Conservation (phyloP, 257 asterid species). For the Catharanthus roseus region DNA sequence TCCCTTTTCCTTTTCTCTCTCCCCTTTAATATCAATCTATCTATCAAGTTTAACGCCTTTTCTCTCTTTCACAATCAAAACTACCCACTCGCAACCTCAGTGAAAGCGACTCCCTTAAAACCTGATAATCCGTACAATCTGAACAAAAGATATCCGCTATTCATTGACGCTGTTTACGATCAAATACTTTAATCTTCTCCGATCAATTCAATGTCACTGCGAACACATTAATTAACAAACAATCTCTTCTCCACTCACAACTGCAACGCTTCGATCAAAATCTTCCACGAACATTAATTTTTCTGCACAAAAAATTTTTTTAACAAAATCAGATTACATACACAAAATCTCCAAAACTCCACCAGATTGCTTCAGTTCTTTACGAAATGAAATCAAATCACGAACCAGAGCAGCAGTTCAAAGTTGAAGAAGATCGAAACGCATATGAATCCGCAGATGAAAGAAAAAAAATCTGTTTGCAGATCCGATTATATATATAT, state of each 20-base stretch:
- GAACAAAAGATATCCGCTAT: neutral
- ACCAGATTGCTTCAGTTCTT: neutral
- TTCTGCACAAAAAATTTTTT: neutral
- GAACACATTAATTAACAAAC: neutral
- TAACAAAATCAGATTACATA: no score
- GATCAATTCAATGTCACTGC: constrained; percentile 2
- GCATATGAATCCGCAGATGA: neutral
- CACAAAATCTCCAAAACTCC: neutral
- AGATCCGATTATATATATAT: neutral
- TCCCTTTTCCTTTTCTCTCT: neutral
- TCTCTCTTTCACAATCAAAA: constrained; percentile 8
- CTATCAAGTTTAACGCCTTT: neutral
- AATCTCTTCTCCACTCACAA: neutral
- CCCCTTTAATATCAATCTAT: neutral
- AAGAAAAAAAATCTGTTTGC: neutral
- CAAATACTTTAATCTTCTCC: neutral
- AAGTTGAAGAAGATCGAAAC: neutral
- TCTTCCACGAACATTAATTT: neutral
- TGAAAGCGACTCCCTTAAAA: constrained; percentile 8
- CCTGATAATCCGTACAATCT: constrained; percentile 5
- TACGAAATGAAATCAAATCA: neutral
- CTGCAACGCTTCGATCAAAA: neutral
- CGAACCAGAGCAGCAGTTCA: neutral
- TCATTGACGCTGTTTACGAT: neutral
- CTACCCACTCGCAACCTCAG: constrained; percentile 9